Evolutionary conservation across 768 basidiomycete species (phyloP).

Genomic region (Boletellus ananas): DNA sequence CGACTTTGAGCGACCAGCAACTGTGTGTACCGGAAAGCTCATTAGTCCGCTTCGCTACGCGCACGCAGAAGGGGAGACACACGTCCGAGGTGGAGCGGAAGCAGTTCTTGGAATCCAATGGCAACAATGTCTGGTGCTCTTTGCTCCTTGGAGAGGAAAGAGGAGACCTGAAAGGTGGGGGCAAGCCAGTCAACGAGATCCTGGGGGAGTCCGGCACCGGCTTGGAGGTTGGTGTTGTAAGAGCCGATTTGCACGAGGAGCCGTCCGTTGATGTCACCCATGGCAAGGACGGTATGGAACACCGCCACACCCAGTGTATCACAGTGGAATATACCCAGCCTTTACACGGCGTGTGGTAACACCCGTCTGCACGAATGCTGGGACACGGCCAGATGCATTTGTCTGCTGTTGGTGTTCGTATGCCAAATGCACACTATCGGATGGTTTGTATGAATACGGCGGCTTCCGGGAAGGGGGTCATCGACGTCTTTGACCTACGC

Average conservation of each 20-base stretch:
- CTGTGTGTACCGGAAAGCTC: slow-evolving; percentile 36
- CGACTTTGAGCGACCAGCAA: slow-evolving; percentile 69
- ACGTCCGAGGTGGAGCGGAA: slow-evolving; percentile 87
- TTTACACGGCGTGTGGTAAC: no score
- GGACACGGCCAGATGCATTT: no score
- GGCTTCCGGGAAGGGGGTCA: no score
- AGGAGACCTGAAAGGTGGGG: slow-evolving; percentile 74
- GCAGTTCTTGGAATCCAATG: slow-evolving; percentile 90
- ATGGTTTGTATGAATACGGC: no score
- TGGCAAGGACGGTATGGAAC: not conserved
- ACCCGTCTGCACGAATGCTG: no score
- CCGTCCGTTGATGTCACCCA: slow-evolving; percentile 20
- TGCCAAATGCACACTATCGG: no score
- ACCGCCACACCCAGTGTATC: no score
- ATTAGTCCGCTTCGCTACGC: not conserved
- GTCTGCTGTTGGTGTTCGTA: no score
- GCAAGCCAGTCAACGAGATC: slow-evolving; percentile 91
- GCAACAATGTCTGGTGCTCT: slow-evolving; percentile 83
- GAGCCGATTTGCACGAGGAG: slow-evolving; percentile 78
- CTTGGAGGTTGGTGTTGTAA: slow-evolving; percentile 91
- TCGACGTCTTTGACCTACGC: no score
- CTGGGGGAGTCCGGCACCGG: slow-evolving; percentile 66
- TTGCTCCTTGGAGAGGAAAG: slow-evolving; percentile 58
- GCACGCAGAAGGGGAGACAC: slow-evolving; percentile 32
- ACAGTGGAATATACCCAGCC: no score